A percentile compares a stretch with the other conserved stretches of the same genome.
Conservation (phyloP, 805 yeast genomes). For the Candida bentonensis region DNA sequence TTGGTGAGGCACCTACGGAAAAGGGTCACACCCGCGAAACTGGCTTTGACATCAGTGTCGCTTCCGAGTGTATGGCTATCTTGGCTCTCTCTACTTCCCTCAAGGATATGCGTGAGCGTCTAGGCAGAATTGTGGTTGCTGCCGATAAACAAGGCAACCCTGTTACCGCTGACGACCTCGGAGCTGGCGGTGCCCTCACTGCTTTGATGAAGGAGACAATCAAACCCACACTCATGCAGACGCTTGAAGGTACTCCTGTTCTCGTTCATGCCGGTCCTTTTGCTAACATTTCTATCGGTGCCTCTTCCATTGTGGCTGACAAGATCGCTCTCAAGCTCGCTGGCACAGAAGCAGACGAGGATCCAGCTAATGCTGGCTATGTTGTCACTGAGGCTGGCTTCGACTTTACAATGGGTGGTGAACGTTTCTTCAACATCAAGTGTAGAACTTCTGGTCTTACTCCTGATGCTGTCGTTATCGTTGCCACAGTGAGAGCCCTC, state of each 20-base stretch:
- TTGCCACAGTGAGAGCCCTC: constrained; percentile 93
- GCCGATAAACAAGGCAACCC: constrained; percentile 63
- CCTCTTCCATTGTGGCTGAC: constrained; percentile 88
- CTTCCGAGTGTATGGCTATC: constrained; percentile 93
- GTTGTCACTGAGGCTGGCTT: constrained; percentile 98
- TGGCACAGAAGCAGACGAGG: constrained; percentile 39
- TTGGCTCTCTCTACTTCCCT: constrained; percentile 70
- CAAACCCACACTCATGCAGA: constrained; percentile 94
- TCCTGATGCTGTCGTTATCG: constrained; percentile 87
- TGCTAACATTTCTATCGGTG: constrained; percentile 95
- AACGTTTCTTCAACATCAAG: constrained; percentile 88
- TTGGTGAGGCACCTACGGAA: constrained; percentile 89
- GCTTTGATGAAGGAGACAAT: constrained; percentile 92
- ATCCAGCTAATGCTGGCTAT: constrained; percentile 40
- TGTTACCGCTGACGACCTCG: constrained; percentile 86
- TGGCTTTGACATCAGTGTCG: constrained; percentile 94
- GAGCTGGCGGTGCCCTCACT: constrained; percentile 90
- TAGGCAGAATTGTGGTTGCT: constrained; percentile 84
- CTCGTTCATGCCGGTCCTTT: constrained; percentile 97
- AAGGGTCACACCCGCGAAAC: constrained; percentile 74
- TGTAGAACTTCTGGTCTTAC: constrained; percentile 79
- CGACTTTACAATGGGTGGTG: constrained; percentile 99
- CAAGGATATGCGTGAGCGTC: constrained; percentile 72
- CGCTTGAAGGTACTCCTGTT: constrained; percentile 94
- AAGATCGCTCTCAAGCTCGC: constrained; percentile 83